phyloP scores from a whole-genome alignment of 257 asterid genomes.

The Jaltomata sinuosa region DNA sequence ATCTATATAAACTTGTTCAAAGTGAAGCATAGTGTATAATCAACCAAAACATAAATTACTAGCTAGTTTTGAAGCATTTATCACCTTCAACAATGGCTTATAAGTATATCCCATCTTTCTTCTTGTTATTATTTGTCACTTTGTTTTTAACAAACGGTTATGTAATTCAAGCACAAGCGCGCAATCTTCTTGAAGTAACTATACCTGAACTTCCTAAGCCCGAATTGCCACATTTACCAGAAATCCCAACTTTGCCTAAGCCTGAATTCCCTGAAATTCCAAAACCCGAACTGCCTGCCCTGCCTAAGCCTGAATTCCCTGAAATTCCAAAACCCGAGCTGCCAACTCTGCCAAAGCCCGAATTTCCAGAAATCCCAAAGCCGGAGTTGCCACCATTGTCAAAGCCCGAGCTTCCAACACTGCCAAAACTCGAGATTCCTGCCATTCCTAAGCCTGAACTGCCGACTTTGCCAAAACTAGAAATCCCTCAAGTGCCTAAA shows the following conservation, averaged over 20 bases:
- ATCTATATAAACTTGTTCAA: not conserved
- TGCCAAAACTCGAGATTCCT: not conserved
- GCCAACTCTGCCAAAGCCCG: constrained; percentile 9
- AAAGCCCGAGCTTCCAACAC: not conserved
- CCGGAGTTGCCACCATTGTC: not conserved
- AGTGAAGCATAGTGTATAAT: not conserved
- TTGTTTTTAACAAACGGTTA: not conserved
- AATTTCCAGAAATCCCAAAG: not conserved
- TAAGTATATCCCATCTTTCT: not conserved
- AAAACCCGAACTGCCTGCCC: not conserved
- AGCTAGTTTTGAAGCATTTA: not conserved
- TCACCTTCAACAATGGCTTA: not conserved
- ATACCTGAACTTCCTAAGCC: not conserved
- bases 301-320: not conserved
- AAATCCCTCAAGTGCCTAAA: not conserved
- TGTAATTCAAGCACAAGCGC: not conserved
- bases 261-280: no score
- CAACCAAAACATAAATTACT: not conserved
- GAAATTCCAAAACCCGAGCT: not conserved
- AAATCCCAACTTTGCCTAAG: constrained; percentile 2
- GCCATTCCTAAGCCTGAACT: not conserved
- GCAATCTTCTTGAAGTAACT: not conserved
- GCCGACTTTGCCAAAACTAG: not conserved
- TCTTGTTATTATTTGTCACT: not conserved
- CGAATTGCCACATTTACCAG: not conserved